Base-by-base conservation (phyloP, 2,329 filamentous ascomycete genomes). In the Pyricularia sp. region DNA sequence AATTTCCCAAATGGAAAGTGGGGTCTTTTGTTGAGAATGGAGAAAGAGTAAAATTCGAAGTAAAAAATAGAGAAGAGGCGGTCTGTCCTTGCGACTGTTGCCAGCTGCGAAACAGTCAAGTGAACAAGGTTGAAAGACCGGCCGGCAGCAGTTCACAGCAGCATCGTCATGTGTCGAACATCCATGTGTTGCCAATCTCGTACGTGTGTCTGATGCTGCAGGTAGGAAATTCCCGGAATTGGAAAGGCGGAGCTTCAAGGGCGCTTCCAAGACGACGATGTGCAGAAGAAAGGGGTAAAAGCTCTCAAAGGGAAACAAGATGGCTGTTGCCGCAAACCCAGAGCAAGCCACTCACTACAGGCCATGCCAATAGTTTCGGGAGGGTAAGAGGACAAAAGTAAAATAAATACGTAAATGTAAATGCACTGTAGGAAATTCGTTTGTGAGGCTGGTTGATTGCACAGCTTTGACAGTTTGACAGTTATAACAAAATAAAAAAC, bases 1-100 rank as follows among this genome's bases (percentile, higher is more conserved):
- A 67, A 67, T 63, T 67, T 55, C 36, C 55, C 25, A 25, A 63
- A 26, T 10, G 23, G 23, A 63, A 63, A 63, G 59, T 63, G 59
- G 59, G 25, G 59, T 63, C 23, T 14, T 61, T 63, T 63, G 59
- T 63, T 63, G 59, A 63, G 59, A 17, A 28, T 26, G 25, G 59
- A 26, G 25, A 26, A 26, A 12, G 12, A 30, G 26, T 63, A 7
- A 50, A 50, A 50, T 50, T 36, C 42, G 20, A 50, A 42, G 7
- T 30, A 30, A 30, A 30, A 30, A 30, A 30, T 4, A 30, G 28
- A 42, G 11, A 50, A 50, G 42, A 50, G 9, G 42, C 42, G 42
- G 42, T 50, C 42, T 50, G 42, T 50, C 31, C 42, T 20, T n/a
- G 20, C 42, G 42, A 50, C 42, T 50, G 42, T 50, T 50, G 20